Base-by-base conservation (phyloP, 225 moss, liverwort and hornwort genomes). In the Marchantia polymorpha region DNA sequence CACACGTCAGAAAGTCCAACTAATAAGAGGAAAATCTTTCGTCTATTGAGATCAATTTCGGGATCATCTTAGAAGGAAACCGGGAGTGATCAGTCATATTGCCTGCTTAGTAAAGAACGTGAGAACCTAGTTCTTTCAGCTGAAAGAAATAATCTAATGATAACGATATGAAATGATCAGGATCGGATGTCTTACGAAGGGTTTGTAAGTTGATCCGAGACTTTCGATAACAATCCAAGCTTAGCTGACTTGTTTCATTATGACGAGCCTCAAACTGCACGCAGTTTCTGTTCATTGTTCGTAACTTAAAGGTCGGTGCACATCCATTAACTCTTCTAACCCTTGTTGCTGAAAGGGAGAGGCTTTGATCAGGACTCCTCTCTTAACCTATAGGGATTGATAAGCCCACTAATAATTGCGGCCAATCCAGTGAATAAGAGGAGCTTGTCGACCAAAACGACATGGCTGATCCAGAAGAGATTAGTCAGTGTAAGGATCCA, bases 391-490 rank as follows among this genome's bases (percentile, higher is more conserved):
- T 64, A 51, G 64, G 54, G 64, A 64, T 63, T 50, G 77, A 48
- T 55, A 58, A 77, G 64, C 64, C 55, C 61, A 8, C 23, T 50
- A 63, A 49, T 47, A 19, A 14, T 15, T 48, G 25, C 64, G 64
- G 64, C 64, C 63, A 77, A 30, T 77, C 64, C 48, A 64, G 61
- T 77, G 75, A 59, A 29, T 76, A 11, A 76, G n/a, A 65, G 77
- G 77, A 63, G 64, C 77, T 50, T 77, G 49, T 77, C 64, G 50
- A 63, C 13, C 50, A 77, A 50, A 64, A 64, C 77, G 50, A 47
- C 64, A 77, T 26, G 50, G 64, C 50, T 77, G 64, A 64, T 77
- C 64, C 64, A 64, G 50, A 77, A 77, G 77, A 77, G 77, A 64
- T 77, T 64, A 77, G 77, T 63, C 64, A 77, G 63, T 63, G 64